A percentile compares a stretch with the other conserved stretches of the same genome.
phyloP scores from a whole-genome alignment of 1,284 basidiomycete genomes.

The Pholiota adiposa region DNA sequence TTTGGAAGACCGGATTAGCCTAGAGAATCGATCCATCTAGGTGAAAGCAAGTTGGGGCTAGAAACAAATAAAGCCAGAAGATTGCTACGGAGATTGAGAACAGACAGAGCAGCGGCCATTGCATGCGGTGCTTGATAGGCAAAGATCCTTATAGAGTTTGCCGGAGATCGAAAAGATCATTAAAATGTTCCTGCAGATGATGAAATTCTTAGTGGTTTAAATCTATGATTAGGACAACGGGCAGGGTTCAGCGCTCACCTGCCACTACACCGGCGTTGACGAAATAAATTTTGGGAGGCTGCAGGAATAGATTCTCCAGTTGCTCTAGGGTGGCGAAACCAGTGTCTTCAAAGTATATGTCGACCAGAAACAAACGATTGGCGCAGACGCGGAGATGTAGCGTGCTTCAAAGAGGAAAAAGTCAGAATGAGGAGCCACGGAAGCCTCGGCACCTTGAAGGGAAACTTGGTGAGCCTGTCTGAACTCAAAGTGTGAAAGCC shows the following conservation, averaged over 20 bases:
- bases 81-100: slow-evolving; percentile 22
- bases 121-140: slow-evolving; percentile 19
- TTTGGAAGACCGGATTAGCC: slow-evolving; percentile 4
- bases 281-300: neutral
- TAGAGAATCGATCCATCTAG: slow-evolving; percentile 2
- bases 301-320: too few relatives aligned
- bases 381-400: neutral
- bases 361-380: too few relatives aligned
- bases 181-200: slow-evolving; percentile 4
- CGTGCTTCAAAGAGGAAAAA: slow-evolving; percentile 10
- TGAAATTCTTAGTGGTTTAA: neutral
- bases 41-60: slow-evolving; percentile 6
- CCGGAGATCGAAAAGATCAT: slow-evolving; percentile 13
- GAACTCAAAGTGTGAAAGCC: slow-evolving; percentile 21
- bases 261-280: neutral
- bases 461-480: slow-evolving; percentile 13
- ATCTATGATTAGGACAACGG: neutral
- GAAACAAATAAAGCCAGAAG: slow-evolving; percentile 15
- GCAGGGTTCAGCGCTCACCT: too few relatives aligned
- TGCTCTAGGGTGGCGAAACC: too few relatives aligned
- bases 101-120: slow-evolving; percentile 3
- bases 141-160: slow-evolving; percentile 13
- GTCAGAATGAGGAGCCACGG: slow-evolving; percentile 22
- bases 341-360: too few relatives aligned
- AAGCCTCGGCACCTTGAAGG: slow-evolving; percentile 28